Conservation (phyloP, 441 rosid species). For the Euphorbia corollata region DNA sequence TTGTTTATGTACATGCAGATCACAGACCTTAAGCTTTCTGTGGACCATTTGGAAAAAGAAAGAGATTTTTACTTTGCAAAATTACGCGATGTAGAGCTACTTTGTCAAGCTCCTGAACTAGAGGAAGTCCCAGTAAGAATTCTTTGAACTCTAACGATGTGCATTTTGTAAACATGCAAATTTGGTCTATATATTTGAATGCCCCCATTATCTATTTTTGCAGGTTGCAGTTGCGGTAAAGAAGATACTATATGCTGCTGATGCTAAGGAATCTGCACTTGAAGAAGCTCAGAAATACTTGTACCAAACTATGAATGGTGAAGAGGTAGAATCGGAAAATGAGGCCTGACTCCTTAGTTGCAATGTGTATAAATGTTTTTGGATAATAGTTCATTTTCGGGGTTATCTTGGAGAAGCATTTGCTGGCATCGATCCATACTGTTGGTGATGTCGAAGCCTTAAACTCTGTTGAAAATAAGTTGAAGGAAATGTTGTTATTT, state of each 20-base stretch:
- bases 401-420: neutral
- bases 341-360: conserved; percentile 15
- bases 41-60: conserved; percentile 73
- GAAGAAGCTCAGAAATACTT: conserved; percentile 77
- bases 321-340: conserved; percentile 26
- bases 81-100: conserved; percentile 72
- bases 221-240: conserved; percentile 76
- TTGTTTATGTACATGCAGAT: conserved; percentile 35
- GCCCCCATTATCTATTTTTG: conserved; percentile 15
- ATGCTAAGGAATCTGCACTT: conserved; percentile 69
- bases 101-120: conserved; percentile 69
- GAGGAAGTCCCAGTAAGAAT: conserved; percentile 54
- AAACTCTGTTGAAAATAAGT: conserved; percentile 2
- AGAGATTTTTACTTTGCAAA: conserved; percentile 92
- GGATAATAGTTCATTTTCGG: neutral
- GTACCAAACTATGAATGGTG: conserved; percentile 29
- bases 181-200: neutral
- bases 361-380: neutral
- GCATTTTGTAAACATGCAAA: neutral
- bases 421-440: neutral
- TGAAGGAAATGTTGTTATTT: neutral
- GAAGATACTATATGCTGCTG: conserved; percentile 80
- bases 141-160: neutral
- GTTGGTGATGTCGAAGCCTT: neutral
- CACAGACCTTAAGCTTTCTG: conserved; percentile 66